Conservation (phyloP, 164 flowering plant species). For the Berberis vulgaris region DNA sequence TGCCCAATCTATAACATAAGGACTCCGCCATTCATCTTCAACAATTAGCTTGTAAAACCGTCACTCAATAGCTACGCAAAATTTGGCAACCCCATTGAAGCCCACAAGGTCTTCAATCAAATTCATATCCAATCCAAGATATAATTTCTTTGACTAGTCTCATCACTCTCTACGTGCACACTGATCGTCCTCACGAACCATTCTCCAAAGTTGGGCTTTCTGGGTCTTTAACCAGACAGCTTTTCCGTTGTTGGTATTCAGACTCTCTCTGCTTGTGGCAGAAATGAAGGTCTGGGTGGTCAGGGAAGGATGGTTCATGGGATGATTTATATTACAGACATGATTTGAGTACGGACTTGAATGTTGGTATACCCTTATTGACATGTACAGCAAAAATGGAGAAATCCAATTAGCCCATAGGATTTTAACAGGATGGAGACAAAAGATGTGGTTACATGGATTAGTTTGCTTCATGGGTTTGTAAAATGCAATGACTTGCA, state of each 20-base stretch:
- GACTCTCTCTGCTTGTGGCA: conserved; percentile 32
- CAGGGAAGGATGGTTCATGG: conserved; percentile 37
- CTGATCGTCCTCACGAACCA: conserved; percentile 20
- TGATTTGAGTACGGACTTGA: conserved; percentile 17
- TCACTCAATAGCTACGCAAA: conserved; percentile 26
- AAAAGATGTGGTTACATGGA: conserved; percentile 42
- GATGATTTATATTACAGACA: conserved; percentile 22
- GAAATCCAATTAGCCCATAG: conserved; percentile 15
- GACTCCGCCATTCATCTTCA: conserved; percentile 17
- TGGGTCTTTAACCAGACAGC: conserved; percentile 25
- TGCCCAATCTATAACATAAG: conserved; percentile 20
- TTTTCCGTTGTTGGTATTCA: conserved; percentile 23
- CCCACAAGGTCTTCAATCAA: conserved; percentile 25
- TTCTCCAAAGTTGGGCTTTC: conserved; percentile 8
- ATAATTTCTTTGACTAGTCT: conserved; percentile 37
- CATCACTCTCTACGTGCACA: conserved; percentile 21
- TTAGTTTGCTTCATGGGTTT: conserved; percentile 37
- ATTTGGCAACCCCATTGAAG: conserved; percentile 19
- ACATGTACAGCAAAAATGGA: conserved; percentile 39
- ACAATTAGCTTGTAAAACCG: conserved; percentile 23
- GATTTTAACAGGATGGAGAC: conserved; percentile 18
- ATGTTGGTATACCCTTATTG: conserved; percentile 35
- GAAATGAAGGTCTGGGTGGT: conserved; percentile 13
- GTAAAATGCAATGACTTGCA: conserved; percentile 24
- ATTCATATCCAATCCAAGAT: conserved; percentile 25